A percentile compares a stretch with the other conserved stretches of the same genome.
phyloP scores from a whole-genome alignment of 2,329 filamentous ascomycete genomes.

The Alternaria postmessia region DNA sequence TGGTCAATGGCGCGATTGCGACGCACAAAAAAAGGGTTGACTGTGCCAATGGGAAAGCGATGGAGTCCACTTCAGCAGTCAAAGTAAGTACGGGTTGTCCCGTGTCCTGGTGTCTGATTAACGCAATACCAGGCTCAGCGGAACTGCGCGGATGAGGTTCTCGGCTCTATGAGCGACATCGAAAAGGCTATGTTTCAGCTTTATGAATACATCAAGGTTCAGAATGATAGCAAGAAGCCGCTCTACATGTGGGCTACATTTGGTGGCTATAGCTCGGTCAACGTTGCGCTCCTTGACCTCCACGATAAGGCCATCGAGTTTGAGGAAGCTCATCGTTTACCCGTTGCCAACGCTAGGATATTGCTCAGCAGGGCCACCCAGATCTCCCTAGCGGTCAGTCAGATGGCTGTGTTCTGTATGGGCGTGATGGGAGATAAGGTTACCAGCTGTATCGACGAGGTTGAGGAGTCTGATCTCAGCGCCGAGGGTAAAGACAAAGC shows the following conservation, averaged over 20 bases:
- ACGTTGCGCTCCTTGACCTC: conserved; percentile 11
- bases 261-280: conserved; percentile 12
- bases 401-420: conserved; percentile 19
- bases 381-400: conserved; percentile 19
- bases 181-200: conserved; percentile 11
- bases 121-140: not conserved
- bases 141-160: not conserved
- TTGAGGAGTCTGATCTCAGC: conserved; percentile 13
- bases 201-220: conserved; percentile 18
- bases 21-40: not conserved
- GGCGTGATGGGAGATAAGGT: conserved; percentile 23
- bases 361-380: conserved; percentile 15
- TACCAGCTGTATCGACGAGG: conserved; percentile 17
- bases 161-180: not conserved
- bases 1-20: not conserved
- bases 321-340: not conserved
- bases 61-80: not conserved
- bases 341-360: not conserved
- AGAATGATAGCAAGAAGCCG: conserved; percentile 19
- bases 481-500: conserved; percentile 12
- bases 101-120: not conserved
- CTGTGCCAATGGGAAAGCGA: not conserved
- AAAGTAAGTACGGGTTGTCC: not conserved
- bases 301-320: conserved; percentile 8
- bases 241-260: conserved; percentile 26